phyloP scores from a whole-genome alignment of 2,329 filamentous ascomycete species.

The Neonectria hederae region DNA sequence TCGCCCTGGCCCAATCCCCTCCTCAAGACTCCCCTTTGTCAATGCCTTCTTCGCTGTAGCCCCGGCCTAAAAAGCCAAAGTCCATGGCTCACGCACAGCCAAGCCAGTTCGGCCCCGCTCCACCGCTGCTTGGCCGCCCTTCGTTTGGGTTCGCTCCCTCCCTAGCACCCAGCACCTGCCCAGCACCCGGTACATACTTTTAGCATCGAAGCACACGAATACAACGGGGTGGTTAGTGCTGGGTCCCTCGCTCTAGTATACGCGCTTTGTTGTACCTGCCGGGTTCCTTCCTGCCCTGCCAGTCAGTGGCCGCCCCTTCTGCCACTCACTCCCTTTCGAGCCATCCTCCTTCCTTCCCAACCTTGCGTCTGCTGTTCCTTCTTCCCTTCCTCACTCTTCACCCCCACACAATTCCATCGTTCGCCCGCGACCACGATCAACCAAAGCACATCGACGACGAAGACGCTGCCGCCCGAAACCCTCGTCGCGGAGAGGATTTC shows the following conservation, averaged over 20 bases:
- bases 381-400: slow-evolving; percentile 32
- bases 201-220: slow-evolving; percentile 14
- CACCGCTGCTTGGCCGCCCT: slow-evolving; percentile 30
- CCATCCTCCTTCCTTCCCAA: slow-evolving; percentile 25
- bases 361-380: slow-evolving; percentile 28
- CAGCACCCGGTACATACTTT: background rate
- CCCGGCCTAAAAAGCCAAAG: slow-evolving; percentile 2
- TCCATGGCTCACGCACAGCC: slow-evolving; percentile 27
- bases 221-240: slow-evolving; percentile 28
- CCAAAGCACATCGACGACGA: slow-evolving; percentile 39
- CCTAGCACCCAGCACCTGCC: background rate
- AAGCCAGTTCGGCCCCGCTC: slow-evolving; percentile 25
- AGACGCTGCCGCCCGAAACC: slow-evolving; percentile 32
- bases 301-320: slow-evolving; percentile 16
- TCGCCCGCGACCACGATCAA: slow-evolving; percentile 36
- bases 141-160: slow-evolving; percentile 9
- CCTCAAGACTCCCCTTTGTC: slow-evolving; percentile 29
- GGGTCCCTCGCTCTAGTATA: slow-evolving; percentile 27
- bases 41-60: slow-evolving; percentile 15
- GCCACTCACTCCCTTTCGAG: slow-evolving; percentile 24
- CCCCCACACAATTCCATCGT: slow-evolving; percentile 37
- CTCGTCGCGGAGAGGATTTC: slow-evolving; percentile 42
- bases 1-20: background rate
- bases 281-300: slow-evolving; percentile 14
- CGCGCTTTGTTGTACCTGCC: slow-evolving; percentile 24